Conservation (phyloP, 2,329 filamentous ascomycete genomes). For the Xylariaceae sp. region DNA sequence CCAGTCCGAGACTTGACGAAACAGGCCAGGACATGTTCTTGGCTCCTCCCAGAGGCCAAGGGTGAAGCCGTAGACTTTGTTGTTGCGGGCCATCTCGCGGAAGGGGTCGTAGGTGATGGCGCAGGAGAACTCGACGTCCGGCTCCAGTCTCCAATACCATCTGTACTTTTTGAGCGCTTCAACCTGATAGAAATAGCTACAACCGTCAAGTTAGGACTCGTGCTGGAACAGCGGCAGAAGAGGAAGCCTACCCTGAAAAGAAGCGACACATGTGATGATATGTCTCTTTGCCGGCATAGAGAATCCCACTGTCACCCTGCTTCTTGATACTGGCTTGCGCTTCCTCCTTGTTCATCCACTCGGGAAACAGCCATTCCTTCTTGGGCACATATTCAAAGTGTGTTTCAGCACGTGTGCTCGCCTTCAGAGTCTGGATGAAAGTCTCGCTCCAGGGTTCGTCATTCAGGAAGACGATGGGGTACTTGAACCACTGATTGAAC, state of each 20-base stretch:
- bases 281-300: constrained; percentile 40
- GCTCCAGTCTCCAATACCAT: constrained; percentile 48
- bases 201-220: constrained; percentile 8
- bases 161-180: constrained; percentile 42
- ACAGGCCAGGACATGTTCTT: constrained; percentile 41
- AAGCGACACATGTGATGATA: constrained; percentile 44
- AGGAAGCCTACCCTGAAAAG: constrained; percentile 39
- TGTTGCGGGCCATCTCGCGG: constrained; percentile 41
- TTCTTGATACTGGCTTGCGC: constrained; percentile 33
- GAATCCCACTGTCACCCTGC: constrained; percentile 34
- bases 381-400: constrained; percentile 41
- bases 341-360: constrained; percentile 31
- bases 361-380: constrained; percentile 41
- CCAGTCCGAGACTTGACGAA: constrained; percentile 41
- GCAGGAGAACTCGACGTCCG: constrained; percentile 44
- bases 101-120: constrained; percentile 47
- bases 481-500: constrained; percentile 47
- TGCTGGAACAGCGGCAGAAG: not conserved
- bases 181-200: constrained; percentile 42
- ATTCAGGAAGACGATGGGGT: constrained; percentile 47
- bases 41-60: constrained; percentile 43
- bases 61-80: constrained; percentile 44
- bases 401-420: constrained; percentile 35
- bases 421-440: constrained; percentile 33
- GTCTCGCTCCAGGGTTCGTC: constrained; percentile 40